These are phyloP conservation scores for Suhomyces chickasaworum DNA, from an alignment of 1,139 yeast genomes.

Conservation along the genomic window DNA sequence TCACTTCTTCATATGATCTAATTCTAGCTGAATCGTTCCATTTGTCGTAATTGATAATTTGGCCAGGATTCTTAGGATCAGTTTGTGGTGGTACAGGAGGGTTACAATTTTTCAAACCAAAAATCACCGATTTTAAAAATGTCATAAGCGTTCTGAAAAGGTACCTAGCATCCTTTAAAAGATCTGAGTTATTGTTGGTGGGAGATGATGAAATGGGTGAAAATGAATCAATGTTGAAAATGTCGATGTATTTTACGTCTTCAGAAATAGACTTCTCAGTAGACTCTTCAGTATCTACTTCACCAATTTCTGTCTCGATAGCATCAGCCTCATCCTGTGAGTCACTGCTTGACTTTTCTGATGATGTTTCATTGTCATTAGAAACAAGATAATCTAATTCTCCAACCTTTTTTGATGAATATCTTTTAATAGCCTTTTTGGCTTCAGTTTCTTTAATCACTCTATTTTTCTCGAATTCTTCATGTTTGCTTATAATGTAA, in stretches of 20 bases:
- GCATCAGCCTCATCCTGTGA: slow-evolving; percentile 11
- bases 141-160: slow-evolving; percentile 87
- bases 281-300: slow-evolving; percentile 9
- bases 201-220: slow-evolving; percentile 43
- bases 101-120: slow-evolving; percentile 86
- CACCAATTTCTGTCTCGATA: slow-evolving; percentile 12
- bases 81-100: slow-evolving; percentile 72
- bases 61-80: slow-evolving; percentile 61
- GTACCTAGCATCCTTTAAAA: slow-evolving; percentile 84
- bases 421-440: slow-evolving; percentile 43
- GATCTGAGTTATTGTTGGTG: slow-evolving; percentile 51
- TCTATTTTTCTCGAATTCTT: slow-evolving; percentile 50
- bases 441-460: slow-evolving; percentile 45
- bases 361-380: slow-evolving; percentile 8
- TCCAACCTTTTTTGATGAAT: slow-evolving; percentile 32
- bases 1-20: slow-evolving; percentile 79
- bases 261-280: slow-evolving; percentile 21
- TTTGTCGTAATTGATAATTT: slow-evolving; percentile 53
- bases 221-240: slow-evolving; percentile 42
- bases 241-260: slow-evolving; percentile 24
- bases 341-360: slow-evolving; percentile 15
- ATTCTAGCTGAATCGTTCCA: slow-evolving; percentile 92
- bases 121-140: slow-evolving; percentile 85
- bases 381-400: slow-evolving; percentile 15
- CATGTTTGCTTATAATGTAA: slow-evolving; percentile 66